A percentile compares a stretch with the other conserved stretches of the same genome.
phyloP scores from a whole-genome alignment of 75 land plant species.

The Picea glauca region DNA sequence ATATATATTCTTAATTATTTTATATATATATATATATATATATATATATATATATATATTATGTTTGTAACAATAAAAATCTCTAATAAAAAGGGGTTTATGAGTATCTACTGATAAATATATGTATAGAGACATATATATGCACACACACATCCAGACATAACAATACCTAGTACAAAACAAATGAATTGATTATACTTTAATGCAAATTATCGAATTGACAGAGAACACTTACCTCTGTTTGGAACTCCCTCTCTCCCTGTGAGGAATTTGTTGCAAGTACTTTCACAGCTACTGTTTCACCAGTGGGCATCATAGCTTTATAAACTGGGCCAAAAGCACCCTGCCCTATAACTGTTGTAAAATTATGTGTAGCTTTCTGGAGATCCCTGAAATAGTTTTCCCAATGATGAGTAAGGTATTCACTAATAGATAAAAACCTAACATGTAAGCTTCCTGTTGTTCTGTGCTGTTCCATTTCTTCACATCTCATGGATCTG shows the following conservation, averaged over 20 bases:
- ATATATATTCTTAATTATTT: too few species aligned
- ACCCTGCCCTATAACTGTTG: constrained; percentile 78
- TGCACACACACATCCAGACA: too few species aligned
- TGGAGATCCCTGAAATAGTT: constrained; percentile 70
- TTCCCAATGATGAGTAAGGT: neutral
- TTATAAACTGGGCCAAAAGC: constrained; percentile 98
- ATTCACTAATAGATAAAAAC: neutral
- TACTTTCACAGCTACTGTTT: constrained; percentile 76
- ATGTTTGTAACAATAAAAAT: too few species aligned
- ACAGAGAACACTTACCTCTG: constrained; percentile 47
- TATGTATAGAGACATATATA: too few species aligned
- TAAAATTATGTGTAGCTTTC: constrained; percentile 86
- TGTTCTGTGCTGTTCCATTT: constrained; percentile 2
- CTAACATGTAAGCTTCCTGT: neutral
- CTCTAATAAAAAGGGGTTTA: too few species aligned
- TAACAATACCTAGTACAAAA: neutral
- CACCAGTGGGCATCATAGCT: constrained; percentile 71
- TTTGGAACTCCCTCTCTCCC: constrained; percentile 90
- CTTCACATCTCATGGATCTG: neutral
- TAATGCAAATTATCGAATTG: neutral
- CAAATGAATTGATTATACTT: neutral
- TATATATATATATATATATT: too few species aligned
- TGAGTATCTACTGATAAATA: too few species aligned
- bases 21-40: too few species aligned
- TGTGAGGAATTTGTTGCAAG: constrained; percentile 83